These are phyloP conservation scores for Conidiobolus incongruus DNA, from an alignment of 371 early-diverging fungal species.

Conservation along the genomic window DNA sequence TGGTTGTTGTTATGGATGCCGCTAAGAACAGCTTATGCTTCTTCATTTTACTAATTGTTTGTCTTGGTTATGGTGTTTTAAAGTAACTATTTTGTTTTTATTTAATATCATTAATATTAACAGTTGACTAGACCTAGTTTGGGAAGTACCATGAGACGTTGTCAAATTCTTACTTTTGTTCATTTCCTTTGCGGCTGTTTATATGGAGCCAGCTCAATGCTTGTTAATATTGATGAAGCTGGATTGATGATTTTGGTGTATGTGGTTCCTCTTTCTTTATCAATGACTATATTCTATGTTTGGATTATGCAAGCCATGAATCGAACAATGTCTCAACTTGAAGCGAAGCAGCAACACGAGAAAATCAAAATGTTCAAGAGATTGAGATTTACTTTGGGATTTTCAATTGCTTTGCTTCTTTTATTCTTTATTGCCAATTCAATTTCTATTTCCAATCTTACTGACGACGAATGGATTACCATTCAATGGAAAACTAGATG, in stretches of 20 bases:
- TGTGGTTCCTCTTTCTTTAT: slow-evolving; percentile 65
- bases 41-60: slow-evolving; percentile 84
- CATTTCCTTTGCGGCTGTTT: slow-evolving; percentile 79
- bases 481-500: slow-evolving; percentile 68
- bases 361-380: slow-evolving; percentile 78
- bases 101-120: background rate
- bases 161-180: slow-evolving; percentile 40
- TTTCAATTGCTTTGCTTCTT: slow-evolving; percentile 45
- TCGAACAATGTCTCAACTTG: slow-evolving; percentile 35
- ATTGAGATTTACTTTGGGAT: slow-evolving; percentile 53
- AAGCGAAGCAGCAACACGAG: slow-evolving; percentile 55
- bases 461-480: slow-evolving; percentile 41
- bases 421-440: slow-evolving; percentile 62
- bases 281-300: slow-evolving; percentile 83
- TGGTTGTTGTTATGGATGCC: slow-evolving; percentile 63
- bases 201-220: slow-evolving; percentile 61
- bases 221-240: slow-evolving; percentile 45
- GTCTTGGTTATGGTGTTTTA: slow-evolving; percentile 88
- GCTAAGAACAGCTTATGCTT: slow-evolving; percentile 79
- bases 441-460: slow-evolving; percentile 34
- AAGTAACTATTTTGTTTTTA: slow-evolving; percentile 21
- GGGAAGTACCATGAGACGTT: slow-evolving; percentile 72
- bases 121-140: slow-evolving; percentile 50
- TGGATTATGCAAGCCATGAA: slow-evolving; percentile 49
- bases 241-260: slow-evolving; percentile 49